Percentiles rank a stretch among this genome's conserved stretches.
phyloP scores from a whole-genome alignment of 2,329 filamentous ascomycete species.

The Trichoderma gracile region DNA sequence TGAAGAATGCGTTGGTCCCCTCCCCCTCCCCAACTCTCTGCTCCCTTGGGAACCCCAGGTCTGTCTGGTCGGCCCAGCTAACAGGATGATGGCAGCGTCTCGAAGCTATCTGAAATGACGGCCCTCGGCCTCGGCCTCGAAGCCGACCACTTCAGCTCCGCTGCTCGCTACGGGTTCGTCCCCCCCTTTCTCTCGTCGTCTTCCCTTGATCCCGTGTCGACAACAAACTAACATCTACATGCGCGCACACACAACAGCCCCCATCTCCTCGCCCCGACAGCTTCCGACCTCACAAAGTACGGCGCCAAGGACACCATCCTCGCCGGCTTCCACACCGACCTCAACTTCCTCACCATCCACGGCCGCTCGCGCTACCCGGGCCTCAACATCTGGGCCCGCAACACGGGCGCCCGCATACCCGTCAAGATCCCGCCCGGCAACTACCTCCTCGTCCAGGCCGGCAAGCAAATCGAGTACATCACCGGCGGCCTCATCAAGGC shows the following conservation, averaged over 20 bases:
- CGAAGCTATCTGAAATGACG: constrained; percentile 59
- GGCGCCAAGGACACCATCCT: constrained; percentile 58
- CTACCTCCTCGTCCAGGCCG: constrained; percentile 61
- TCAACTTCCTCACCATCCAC: constrained; percentile 66
- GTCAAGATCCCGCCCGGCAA: constrained; percentile 60
- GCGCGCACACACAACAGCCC: constrained; percentile 42
- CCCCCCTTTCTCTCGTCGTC: neutral
- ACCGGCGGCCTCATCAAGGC: constrained; percentile 63
- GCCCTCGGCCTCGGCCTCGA: constrained; percentile 58
- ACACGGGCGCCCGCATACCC: constrained; percentile 59
- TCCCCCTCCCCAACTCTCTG: too few relatives aligned
- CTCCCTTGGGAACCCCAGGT: too few relatives aligned
- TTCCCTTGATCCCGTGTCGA: neutral
- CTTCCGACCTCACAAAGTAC: constrained; percentile 58
- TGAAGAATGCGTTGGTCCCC: constrained; percentile 56
- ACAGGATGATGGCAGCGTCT: constrained; percentile 44
- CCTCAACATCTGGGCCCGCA: constrained; percentile 63
- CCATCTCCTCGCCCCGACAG: constrained; percentile 61
- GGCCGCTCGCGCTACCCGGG: constrained; percentile 63
- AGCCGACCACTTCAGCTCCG: constrained; percentile 54
- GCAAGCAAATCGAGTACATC: constrained; percentile 63
- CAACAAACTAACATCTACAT: neutral
- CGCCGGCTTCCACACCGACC: constrained; percentile 64
- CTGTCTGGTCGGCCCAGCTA: neutral
- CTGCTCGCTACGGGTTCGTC: constrained; percentile 55